Evolutionary conservation across 192 early-diverging fungal species (phyloP).

Genomic region (Mortierella hygrophila): DNA sequence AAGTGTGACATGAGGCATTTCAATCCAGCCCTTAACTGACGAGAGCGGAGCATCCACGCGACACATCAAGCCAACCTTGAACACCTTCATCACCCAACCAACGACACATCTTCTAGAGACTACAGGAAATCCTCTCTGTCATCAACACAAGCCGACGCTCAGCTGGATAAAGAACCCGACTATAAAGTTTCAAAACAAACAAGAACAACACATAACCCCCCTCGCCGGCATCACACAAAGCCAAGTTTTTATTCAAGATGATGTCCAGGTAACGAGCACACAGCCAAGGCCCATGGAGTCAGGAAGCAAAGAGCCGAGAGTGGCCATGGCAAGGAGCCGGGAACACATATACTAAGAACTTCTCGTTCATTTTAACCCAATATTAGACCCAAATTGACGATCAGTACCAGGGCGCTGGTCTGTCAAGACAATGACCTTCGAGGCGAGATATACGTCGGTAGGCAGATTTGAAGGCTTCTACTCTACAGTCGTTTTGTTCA

Average conservation of each 20-base stretch:
- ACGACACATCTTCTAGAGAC: neutral
- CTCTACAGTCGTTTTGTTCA: neutral
- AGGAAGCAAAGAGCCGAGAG: neutral
- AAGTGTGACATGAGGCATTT: neutral
- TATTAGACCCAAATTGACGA: slow-evolving; percentile 42
- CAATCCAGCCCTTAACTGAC: neutral
- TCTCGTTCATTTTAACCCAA: neutral
- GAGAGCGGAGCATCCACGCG: neutral
- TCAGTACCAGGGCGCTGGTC: slow-evolving; percentile 57
- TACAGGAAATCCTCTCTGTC: neutral
- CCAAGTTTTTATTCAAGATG: slow-evolving; percentile 24
- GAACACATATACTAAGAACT: neutral
- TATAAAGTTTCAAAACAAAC: neutral
- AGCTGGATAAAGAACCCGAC: neutral
- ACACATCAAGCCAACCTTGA: neutral
- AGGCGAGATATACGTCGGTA: slow-evolving; percentile 66
- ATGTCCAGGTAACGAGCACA: slow-evolving; percentile 27
- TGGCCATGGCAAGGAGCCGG: neutral
- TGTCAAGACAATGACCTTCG: slow-evolving; percentile 68
- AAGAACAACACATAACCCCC: neutral
- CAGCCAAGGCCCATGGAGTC: neutral
- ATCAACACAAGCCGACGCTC: neutral
- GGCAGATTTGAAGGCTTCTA: neutral
- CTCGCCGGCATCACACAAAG: neutral
- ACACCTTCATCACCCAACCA: neutral